A percentile compares a stretch with the other conserved stretches of the same genome.
These are phyloP conservation scores for Angophora floribunda DNA, from an alignment of 345 rosid genomes.

Conservation along the genomic window DNA sequence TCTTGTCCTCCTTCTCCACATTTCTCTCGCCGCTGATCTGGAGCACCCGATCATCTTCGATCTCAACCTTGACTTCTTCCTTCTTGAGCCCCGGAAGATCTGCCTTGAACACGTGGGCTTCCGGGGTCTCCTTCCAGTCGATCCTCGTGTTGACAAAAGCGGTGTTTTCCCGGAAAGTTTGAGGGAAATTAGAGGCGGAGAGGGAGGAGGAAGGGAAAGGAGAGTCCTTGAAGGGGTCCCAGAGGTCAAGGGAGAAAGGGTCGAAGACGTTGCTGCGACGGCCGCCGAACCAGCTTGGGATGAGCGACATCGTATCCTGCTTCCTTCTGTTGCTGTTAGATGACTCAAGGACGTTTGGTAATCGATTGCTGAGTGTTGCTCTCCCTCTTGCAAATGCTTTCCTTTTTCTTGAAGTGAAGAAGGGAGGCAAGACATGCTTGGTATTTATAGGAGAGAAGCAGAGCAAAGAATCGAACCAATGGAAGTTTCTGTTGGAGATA, in stretches of 20 bases:
- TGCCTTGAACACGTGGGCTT: conserved; percentile 9
- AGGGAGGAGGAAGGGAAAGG: too few relatives aligned
- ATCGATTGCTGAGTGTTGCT: background rate
- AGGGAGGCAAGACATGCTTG: background rate
- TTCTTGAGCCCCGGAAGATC: conserved; percentile 18
- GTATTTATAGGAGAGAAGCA: background rate
- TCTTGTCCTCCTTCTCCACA: conserved; percentile 15
- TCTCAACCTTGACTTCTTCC: conserved; percentile 14
- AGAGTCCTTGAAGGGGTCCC: too few relatives aligned
- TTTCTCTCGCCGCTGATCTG: conserved; percentile 15
- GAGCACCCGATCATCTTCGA: conserved; percentile 12
- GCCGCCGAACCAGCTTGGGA: too few relatives aligned
- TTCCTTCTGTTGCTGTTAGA: background rate
- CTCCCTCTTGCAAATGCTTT: background rate
- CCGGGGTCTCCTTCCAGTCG: background rate
- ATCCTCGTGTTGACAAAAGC: too few relatives aligned
- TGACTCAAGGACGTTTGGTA: background rate
- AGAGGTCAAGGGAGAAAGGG: too few relatives aligned
- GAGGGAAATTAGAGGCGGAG: too few relatives aligned
- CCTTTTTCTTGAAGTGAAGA: background rate
- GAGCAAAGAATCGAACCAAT: background rate
- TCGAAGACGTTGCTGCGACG: too few relatives aligned
- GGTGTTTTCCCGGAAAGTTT: too few relatives aligned
- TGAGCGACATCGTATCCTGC: background rate
- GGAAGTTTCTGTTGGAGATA: background rate